Evolutionary conservation across 2,329 filamentous ascomycete species (phyloP).

Genomic region (Cercospora sp.): DNA sequence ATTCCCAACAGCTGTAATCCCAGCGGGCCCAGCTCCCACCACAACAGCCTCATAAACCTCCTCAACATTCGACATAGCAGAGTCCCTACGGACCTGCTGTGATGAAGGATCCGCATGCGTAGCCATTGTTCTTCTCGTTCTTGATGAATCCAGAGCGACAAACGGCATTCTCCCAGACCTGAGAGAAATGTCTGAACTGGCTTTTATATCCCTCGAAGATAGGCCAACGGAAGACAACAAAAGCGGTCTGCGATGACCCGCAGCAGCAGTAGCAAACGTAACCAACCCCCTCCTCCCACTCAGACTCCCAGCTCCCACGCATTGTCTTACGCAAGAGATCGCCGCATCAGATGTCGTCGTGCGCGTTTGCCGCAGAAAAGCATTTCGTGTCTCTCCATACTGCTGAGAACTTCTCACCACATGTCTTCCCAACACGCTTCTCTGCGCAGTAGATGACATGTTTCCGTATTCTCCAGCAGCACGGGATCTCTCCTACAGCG

Average conservation of each 20-base stretch:
- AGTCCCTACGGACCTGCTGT: conserved; percentile 18
- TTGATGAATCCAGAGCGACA: neutral
- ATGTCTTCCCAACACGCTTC: neutral
- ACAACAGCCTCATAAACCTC: conserved; percentile 55
- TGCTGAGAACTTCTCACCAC: conserved; percentile 2
- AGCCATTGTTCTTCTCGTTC: conserved; percentile 15
- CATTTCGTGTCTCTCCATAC: neutral
- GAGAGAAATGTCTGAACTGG: neutral
- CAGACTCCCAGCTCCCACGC: neutral
- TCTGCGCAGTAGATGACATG: conserved; percentile 11
- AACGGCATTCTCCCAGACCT: neutral
- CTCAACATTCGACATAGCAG: conserved; percentile 18
- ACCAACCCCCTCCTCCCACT: conserved; percentile 12
- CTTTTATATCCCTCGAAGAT: neutral
- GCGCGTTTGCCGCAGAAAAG: conserved; percentile 8
- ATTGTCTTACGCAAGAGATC: conserved; percentile 11
- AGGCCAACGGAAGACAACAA: neutral
- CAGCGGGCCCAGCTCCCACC: conserved; percentile 60
- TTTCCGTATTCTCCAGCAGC: neutral
- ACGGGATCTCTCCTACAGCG: too few species aligned
- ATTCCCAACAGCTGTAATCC: conserved; percentile 63
- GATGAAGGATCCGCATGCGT: neutral
- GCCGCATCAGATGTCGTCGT: conserved; percentile 1
- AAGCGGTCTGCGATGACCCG: conserved; percentile 18
- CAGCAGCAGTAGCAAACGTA: conserved; percentile 9